Base-by-base conservation (phyloP, 805 yeast species). In the Yarrowia sp. region DNA sequence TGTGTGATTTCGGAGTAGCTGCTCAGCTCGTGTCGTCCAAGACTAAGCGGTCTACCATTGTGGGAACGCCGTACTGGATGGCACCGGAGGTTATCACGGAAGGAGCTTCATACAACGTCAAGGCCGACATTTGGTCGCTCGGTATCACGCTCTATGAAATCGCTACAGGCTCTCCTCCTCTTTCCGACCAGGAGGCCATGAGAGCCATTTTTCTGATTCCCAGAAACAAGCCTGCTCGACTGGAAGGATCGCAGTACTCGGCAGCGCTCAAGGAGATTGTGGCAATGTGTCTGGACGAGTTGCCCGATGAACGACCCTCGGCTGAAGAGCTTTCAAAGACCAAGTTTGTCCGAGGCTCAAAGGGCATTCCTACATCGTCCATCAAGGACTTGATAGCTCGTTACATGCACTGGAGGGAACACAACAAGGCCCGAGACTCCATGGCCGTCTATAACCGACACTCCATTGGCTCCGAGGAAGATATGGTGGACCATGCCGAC, bases 1-100 rank as follows among this genome's bases (percentile, higher is more conserved):
- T 95, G 50, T 93, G 98, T 80, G 99, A 95, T 75, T 95, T 95
- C 77, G 99, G 99, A 36, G 99, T 96, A 22, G 99, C 99, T 0
- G 98, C 98, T 1, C 93, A 91, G 73, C 79, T 92, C 48, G 85
- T 96, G 2, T 82, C 92, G 41, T 83, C 87, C 42, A 84, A 86
- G 17, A 74, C 87, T 51, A 90, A 92, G 73, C 81, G 99, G 70
- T 89, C 93, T 39, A 95, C 99, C 0, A 92, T 96, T 85, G 98
- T 97, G 4, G 82, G 82, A 17, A 79, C 82, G 8, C 82, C 82
- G 8, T 79, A 79, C 70, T 79, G 82, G 82, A 95, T 79, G 96
- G 82, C 82, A 1, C 82, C 82, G 7, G 82, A 79, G 67, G 82
- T 79, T 32, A 79, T 79, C 51, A 73, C 74, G 10, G 82, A 79